phyloP scores from a whole-genome alignment of 2,329 filamentous ascomycete species.

The Claviceps lovelessii region DNA sequence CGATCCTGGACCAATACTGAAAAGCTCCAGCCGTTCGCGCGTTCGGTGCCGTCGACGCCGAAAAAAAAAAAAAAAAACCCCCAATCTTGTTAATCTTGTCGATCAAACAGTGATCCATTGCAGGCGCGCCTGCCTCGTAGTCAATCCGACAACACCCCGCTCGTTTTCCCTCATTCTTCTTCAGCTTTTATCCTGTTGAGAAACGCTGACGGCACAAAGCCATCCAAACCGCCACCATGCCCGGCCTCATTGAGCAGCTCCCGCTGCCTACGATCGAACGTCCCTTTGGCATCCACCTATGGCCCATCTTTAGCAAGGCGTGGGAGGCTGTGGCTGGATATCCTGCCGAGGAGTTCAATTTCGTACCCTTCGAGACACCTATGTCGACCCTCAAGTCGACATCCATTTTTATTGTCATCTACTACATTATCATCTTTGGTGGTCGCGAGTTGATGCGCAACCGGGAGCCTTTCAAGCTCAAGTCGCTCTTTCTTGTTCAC shows the following conservation, averaged over 20 bases:
- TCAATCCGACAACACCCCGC: background rate
- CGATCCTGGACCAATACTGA: background rate
- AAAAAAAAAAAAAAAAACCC: constrained; percentile 1
- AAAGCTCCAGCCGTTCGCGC: background rate
- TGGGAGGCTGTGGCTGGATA: constrained; percentile 68
- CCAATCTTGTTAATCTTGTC: constrained; percentile 3
- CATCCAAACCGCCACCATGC: constrained; percentile 19
- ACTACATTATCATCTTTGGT: constrained; percentile 89
- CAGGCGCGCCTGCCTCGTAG: background rate
- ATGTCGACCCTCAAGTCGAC: constrained; percentile 84
- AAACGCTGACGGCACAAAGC: background rate
- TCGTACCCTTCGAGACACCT: constrained; percentile 66
- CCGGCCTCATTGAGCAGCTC: constrained; percentile 38
- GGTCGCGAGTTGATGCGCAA: constrained; percentile 87
- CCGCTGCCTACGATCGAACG: constrained; percentile 73
- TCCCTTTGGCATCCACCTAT: constrained; percentile 80
- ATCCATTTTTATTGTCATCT: constrained; percentile 64
- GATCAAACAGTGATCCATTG: background rate
- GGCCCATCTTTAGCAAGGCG: constrained; percentile 86
- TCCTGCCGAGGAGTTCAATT: constrained; percentile 72
- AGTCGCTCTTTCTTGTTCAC: constrained; percentile 83
- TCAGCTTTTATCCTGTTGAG: background rate
- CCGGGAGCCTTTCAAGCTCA: constrained; percentile 72
- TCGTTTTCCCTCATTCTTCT: background rate
- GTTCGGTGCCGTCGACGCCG: constrained; percentile 1